Percentiles rank a stretch among this genome's conserved stretches.
phyloP scores from a whole-genome alignment of 441 rosid species.

The Pelargonium citronellum region DNA sequence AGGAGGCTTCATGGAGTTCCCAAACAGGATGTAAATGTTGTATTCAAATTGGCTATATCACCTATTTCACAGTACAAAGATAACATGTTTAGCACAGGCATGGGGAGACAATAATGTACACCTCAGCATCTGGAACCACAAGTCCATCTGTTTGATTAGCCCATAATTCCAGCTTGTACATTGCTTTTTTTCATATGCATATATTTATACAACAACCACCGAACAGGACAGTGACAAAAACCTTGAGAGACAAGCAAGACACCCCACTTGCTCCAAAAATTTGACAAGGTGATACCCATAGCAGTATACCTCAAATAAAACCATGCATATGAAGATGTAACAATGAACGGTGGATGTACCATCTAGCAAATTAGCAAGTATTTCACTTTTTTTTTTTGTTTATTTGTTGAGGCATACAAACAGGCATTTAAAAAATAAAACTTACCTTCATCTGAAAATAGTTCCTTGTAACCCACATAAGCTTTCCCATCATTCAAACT shows the following conservation, averaged over 20 bases:
- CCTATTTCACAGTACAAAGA: neutral
- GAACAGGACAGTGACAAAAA: too few relatives aligned
- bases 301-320: too few relatives aligned
- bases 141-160: neutral
- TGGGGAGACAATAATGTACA: too few relatives aligned
- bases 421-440: slow-evolving; percentile 2
- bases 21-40: too few relatives aligned
- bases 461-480: slow-evolving; percentile 61
- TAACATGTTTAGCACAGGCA: neutral
- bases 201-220: too few relatives aligned
- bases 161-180: neutral
- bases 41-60: neutral
- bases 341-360: neutral
- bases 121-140: neutral
- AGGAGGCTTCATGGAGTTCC: too few relatives aligned
- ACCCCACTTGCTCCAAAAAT: too few relatives aligned
- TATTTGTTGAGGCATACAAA: too few relatives aligned
- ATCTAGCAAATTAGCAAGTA: neutral
- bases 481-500: slow-evolving; percentile 73
- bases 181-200: neutral
- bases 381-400: neutral
- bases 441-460: slow-evolving; percentile 62
- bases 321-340: neutral
- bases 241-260: too few relatives aligned
- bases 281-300: too few relatives aligned